Base-by-base conservation (phyloP, 257 asterid species). In the Fraxinus pennsylvanica region DNA sequence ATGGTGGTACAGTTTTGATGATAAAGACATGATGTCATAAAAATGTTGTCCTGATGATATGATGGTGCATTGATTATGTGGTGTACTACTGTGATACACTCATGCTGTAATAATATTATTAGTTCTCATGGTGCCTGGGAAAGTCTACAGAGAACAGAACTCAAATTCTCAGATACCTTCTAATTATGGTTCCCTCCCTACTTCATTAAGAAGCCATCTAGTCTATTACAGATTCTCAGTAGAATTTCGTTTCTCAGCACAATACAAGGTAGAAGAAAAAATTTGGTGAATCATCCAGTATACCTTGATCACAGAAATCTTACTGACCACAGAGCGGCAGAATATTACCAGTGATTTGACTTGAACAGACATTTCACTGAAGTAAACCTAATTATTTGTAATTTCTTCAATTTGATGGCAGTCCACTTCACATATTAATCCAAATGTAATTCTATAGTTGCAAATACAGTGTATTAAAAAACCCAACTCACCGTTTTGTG, bases 401-500 rank as follows among this genome's bases (percentile, higher is more conserved):
- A 73, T 73, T 76, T 79, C 79, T 73, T 74, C 68, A 67, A 54
- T 41, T 57, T 30, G 32, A 72, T 71, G 33, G n/a, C 43, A 69
- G 67, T 76, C 10, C 17, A 45, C 66, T 76, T 36, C 15, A 73
- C 82, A 63, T 15, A 29, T 32, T 65, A 35, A 71, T 25, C 52
- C 22, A 75, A 30, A 50, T 63, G n/a, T 41, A 75, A 68, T 52
- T 17, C 43, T 61, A 27, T 22, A 13, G 65, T 22, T 29, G 59
- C 68, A 66, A 69, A 70, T 22, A 80, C 36, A 72, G 59, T 65
- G 86, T 73, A 74, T 63, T 75, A 72, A 14, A n/a, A 74, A 65
- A 83, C 81, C 89, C 41, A 82, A 92, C 91, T 74, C 61, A 87
- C 99, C 92, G 99, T 96, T 84, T 82, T 93, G 88, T 92, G 99